Base-by-base conservation (phyloP, 768 basidiomycete genomes). In the Calocera cornea region DNA sequence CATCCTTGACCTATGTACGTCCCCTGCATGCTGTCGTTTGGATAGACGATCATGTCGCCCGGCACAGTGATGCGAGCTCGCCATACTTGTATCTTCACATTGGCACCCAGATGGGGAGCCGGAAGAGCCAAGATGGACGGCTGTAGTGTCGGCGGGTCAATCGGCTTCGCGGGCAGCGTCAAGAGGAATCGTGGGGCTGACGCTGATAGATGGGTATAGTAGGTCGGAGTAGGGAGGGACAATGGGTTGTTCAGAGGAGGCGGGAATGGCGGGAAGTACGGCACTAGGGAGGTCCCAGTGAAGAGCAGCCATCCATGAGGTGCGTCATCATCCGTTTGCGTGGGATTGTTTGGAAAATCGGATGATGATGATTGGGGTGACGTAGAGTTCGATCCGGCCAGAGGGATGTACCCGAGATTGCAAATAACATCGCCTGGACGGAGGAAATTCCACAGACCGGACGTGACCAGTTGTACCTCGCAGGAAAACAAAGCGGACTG, bases 341-440 rank as follows among this genome's bases (percentile, higher is more conserved):
- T 54, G 33, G 54, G 54, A 10, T 60, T 27, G 16, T 5, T 27
- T 10, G 54, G 54, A 16, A 60, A 16, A 5, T 60, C 54, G 16
- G 54, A 12, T 33, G 54, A 60, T 10, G 54, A 60, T 29, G 54
- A 60, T 33, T 60, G 14, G 16, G 54, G 54, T 29, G 54, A 60
- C 2, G 54, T 14, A 16, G 54, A 60, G 7, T 60, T 60, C 16
- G 54, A 60, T 10, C 72, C 0, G 81, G 44, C 2, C 49, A 49
- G 77, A 0, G 87, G 88, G 17, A 92, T 79, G 72, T 85, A 90
- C 5, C 90, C 90, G 54, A 92, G 80, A 75, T 92, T 92, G 73
- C 87, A 90, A 24, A 92, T 81, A 40, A 91, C 76, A 71, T 92
- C 90, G 0, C 90, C 90, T 0, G 81, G 81, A 1, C 87, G 89